Base-by-base conservation (phyloP, 805 yeast species). In the Myxozyma udenii region DNA sequence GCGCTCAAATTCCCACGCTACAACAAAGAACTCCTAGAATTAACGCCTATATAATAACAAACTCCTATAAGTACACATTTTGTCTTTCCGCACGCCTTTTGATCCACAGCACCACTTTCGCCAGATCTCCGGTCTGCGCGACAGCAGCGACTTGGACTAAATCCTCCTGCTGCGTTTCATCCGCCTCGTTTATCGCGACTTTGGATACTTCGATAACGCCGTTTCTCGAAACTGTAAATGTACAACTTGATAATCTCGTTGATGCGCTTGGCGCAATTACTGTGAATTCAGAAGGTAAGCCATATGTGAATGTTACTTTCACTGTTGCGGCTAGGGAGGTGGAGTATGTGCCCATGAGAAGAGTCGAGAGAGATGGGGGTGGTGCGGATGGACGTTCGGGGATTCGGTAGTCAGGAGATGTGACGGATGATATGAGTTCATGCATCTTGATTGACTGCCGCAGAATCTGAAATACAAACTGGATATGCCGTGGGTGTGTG, bases 401-500 rank as follows among this genome's bases (percentile, higher is more conserved):
- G n/a, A n/a, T n/a, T n/a, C n/a, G n/a, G n/a, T n/a, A n/a, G n/a
- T n/a, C 16, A 14, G 23, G 9, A 4, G 23, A 3, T 12, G 23
- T 7, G 21, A 18, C 4, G 11, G 23, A 5, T 3, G 4, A n/a
- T 19, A 22, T 18, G 24, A 5, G 16, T 5, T 35, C 19, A 1
- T 26, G 46, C 3, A 22, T 21, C 3, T 47, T 44, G 7, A 53
- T 44, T n/a, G 53, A n/a, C 36, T 55, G 59, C 22, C 59, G 46
- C 22, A 55, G 39, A 6, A 52, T 48, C 35, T 53, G 47, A 30
- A 52, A 33, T 7, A 55, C 51, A 16, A 44, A 32, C 4, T 23
- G 21, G 30, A 55, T 55, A 26, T 55, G 57, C 12, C 54, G 44
- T 23, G 59, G 59, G 37, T 55, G 59, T 9, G 57, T 38, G 5